These are phyloP conservation scores for Nitzschia putrida DNA, from an alignment of 108 stramenopile genomes.

Conservation along the genomic window DNA sequence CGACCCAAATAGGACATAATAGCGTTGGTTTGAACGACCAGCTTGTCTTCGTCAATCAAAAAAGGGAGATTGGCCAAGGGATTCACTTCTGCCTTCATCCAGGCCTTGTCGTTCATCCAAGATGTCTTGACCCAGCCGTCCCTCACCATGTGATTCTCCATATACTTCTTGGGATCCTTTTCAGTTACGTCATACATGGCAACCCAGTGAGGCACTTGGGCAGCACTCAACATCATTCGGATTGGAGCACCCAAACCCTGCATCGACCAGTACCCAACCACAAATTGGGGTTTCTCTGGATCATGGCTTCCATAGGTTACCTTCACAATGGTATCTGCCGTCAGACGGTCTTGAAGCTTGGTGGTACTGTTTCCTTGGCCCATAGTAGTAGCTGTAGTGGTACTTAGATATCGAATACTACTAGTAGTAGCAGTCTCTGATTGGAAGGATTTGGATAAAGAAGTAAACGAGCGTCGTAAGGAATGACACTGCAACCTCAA, in stretches of 20 bases:
- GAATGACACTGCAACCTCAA: too few species aligned
- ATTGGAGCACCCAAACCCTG: conserved; percentile 42
- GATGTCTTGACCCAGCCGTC: conserved; percentile 20
- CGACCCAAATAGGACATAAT: conserved; percentile 42
- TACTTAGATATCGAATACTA: too few species aligned
- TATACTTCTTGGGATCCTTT: conserved; percentile 2
- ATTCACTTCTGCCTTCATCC: conserved; percentile 23
- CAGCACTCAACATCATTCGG: conserved; percentile 33
- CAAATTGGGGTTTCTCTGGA: conserved; percentile 8
- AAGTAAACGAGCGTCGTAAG: too few species aligned
- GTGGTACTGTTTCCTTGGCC: too few species aligned
- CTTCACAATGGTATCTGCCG: conserved; percentile 15
- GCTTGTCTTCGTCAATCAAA: conserved; percentile 23
- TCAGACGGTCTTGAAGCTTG: conserved; percentile 15
- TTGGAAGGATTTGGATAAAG: too few species aligned
- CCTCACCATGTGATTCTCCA: too few species aligned
- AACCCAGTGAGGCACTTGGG: conserved; percentile 20
- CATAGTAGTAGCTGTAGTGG: too few species aligned
- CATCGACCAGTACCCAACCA: conserved; percentile 40
- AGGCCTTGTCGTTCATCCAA: conserved; percentile 23
- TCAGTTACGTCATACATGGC: conserved; percentile 35
- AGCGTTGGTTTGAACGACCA: conserved; percentile 45
- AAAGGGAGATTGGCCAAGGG: conserved; percentile 47
- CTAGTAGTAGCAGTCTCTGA: too few species aligned
- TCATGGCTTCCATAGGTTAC: neutral